phyloP scores from a whole-genome alignment of 345 rosid species.

The Raphanus sativus region DNA sequence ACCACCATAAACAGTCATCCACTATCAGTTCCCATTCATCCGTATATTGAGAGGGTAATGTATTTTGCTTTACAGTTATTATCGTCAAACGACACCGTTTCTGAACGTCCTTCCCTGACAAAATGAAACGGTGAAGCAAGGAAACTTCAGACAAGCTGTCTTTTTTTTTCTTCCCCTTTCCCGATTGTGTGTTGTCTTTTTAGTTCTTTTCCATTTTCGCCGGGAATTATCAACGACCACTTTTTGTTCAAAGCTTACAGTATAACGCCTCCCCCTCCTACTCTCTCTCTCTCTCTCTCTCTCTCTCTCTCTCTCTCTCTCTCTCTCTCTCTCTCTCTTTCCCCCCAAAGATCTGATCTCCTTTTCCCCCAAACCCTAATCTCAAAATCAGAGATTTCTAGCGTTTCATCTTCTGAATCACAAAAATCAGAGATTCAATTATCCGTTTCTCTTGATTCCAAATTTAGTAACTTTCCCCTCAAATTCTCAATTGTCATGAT shows the following conservation, averaged over 20 bases:
- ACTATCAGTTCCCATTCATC: background rate
- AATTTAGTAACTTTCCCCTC: slow-evolving; percentile 25
- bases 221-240: slow-evolving; percentile 21
- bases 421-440: background rate
- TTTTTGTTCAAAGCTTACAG: background rate
- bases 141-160: slow-evolving; percentile 6
- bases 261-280: too few species aligned
- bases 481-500: slow-evolving; percentile 13
- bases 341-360: slow-evolving; percentile 34
- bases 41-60: too few species aligned
- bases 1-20: too few species aligned
- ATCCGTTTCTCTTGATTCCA: background rate
- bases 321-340: background rate
- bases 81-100: slow-evolving; percentile 8
- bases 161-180: background rate
- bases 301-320: slow-evolving; percentile 12
- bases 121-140: slow-evolving; percentile 21
- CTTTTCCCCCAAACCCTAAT: slow-evolving; percentile 33
- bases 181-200: slow-evolving; percentile 24
- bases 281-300: too few species aligned
- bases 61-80: too few species aligned
- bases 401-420: background rate
- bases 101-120: background rate
- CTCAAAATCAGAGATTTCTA: background rate
- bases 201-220: slow-evolving; percentile 29